Conservation (phyloP, 306 rosid genomes). For the Gastrolobium villosum region DNA sequence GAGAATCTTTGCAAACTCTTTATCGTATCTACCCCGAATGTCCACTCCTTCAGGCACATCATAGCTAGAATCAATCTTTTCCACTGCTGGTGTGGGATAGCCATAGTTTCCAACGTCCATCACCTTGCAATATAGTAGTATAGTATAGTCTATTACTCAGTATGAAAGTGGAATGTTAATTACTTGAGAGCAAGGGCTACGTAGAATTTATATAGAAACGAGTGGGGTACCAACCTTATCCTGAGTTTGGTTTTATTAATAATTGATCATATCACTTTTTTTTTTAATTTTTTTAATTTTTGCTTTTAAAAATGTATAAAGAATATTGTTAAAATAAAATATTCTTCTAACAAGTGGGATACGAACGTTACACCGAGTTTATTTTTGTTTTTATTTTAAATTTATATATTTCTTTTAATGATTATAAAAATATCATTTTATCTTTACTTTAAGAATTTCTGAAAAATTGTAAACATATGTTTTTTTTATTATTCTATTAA, state of each 20-base stretch:
- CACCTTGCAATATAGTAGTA: not conserved
- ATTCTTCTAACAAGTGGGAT: too few relatives aligned
- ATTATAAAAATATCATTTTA: too few relatives aligned
- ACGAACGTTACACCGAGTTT: too few relatives aligned
- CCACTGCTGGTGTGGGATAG: slow-evolving; percentile 16
- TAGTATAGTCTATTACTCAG: not conserved
- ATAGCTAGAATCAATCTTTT: slow-evolving; percentile 48
- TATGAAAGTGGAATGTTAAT: not conserved
- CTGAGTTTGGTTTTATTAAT: too few relatives aligned
- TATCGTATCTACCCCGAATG: slow-evolving; percentile 75
- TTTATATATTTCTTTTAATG: too few relatives aligned
- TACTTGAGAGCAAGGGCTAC: not conserved
- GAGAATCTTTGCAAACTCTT: slow-evolving; percentile 69
- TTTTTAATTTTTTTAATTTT: not conserved
- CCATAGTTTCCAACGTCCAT: slow-evolving; percentile 58
- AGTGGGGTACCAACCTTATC: not conserved
- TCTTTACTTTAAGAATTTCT: too few relatives aligned
- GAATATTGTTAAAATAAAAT: too few relatives aligned
- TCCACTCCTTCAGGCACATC: slow-evolving; percentile 83
- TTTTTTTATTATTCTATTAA: too few relatives aligned
- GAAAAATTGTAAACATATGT: too few relatives aligned
- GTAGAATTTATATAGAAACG: slow-evolving; percentile 32
- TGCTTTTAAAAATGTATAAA: too few relatives aligned
- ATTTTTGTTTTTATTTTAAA: too few relatives aligned
- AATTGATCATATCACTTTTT: not conserved